Conservation (phyloP, 73 alveolate species). For the Stentor coeruleus region DNA sequence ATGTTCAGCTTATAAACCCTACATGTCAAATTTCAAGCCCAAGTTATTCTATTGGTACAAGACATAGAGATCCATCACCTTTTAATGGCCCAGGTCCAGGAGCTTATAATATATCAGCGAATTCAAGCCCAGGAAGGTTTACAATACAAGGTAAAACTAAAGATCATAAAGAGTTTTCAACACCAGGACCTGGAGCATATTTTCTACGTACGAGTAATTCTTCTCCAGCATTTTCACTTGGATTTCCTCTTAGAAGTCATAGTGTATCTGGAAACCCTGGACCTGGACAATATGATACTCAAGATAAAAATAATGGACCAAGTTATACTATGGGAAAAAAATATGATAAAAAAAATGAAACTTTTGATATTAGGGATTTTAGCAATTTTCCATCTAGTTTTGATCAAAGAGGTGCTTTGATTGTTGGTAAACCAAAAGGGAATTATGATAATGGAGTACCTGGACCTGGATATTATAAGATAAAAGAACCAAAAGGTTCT, state of each 20-base stretch:
- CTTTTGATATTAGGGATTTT: background rate
- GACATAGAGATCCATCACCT: background rate
- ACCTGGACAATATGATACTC: background rate
- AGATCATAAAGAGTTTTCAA: background rate
- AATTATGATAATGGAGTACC: background rate
- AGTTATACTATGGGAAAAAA: background rate
- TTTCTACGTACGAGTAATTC: too few relatives aligned
- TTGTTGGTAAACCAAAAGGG: background rate
- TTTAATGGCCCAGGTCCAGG: background rate
- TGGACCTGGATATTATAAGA: background rate
- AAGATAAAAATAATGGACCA: background rate
- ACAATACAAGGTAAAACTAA: background rate
- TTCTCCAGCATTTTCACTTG: background rate
- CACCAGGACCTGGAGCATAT: slow-evolving; percentile 10
- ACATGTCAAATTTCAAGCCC: background rate
- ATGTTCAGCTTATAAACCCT: background rate
- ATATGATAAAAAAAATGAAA: background rate
- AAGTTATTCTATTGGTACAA: background rate
- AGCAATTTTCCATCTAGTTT: background rate
- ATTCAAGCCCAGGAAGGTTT: background rate
- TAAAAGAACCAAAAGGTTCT: background rate
- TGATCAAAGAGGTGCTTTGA: background rate
- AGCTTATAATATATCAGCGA: background rate
- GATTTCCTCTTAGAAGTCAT: background rate
- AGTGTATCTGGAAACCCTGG: background rate